phyloP scores from a whole-genome alignment of 768 basidiomycete genomes.

The Lactarius deliciosus region DNA sequence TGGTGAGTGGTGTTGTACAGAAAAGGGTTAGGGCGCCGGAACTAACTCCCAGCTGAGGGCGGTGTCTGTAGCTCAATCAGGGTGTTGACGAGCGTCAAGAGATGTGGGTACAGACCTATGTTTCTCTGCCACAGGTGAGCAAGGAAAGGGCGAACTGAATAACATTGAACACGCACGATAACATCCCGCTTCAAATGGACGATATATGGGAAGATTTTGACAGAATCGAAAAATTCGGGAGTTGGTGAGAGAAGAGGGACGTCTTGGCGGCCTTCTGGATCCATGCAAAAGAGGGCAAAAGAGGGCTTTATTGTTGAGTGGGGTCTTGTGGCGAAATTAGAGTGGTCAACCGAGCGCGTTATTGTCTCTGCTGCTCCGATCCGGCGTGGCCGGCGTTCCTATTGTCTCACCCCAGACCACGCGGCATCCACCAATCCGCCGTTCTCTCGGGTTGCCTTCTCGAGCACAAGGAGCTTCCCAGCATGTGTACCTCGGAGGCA shows the following conservation, averaged over 20 bases:
- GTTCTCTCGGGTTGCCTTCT: slow-evolving; percentile 18
- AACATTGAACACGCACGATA: slow-evolving; percentile 46
- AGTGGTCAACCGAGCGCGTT: background rate
- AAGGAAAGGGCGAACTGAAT: slow-evolving; percentile 2
- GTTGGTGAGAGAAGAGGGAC: slow-evolving; percentile 53
- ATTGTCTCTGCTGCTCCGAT: background rate
- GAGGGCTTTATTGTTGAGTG: slow-evolving; percentile 6
- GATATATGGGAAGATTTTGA: slow-evolving; percentile 82
- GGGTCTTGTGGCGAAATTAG: slow-evolving; percentile 9
- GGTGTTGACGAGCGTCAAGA: background rate
- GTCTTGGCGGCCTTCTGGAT: slow-evolving; percentile 35
- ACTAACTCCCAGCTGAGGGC: slow-evolving; percentile 81
- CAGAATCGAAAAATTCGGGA: slow-evolving; percentile 54
- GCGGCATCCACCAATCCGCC: slow-evolving; percentile 22
- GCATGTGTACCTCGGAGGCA: background rate
- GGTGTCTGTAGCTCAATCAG: slow-evolving; percentile 43
- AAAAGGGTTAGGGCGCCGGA: slow-evolving; percentile 17
- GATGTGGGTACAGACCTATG: slow-evolving; percentile 31
- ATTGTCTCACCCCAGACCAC: slow-evolving; percentile 21
- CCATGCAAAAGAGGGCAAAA: slow-evolving; percentile 34
- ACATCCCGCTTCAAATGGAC: slow-evolving; percentile 69
- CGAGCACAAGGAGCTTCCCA: slow-evolving; percentile 19
- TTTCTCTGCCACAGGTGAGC: slow-evolving; percentile 31
- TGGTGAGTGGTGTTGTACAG: slow-evolving; percentile 20
- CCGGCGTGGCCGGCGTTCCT: background rate